Evolutionary conservation across 768 basidiomycete species (phyloP), one percentile per base, ranked within the genome.

Genomic region (Pisolithus tinctorius): DNA sequence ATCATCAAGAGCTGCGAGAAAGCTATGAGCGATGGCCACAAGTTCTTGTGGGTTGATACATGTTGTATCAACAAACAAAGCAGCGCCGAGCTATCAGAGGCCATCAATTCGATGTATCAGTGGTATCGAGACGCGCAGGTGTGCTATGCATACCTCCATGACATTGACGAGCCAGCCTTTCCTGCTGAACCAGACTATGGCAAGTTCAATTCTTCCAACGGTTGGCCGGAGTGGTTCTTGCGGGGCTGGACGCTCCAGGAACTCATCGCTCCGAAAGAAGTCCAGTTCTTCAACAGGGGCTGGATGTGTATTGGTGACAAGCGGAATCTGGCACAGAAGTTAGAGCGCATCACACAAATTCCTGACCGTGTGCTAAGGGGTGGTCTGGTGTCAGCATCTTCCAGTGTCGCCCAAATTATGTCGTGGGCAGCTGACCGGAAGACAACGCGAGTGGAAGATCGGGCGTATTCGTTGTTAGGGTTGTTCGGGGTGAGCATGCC

Each of bases 51-150:
- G 59, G 31, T 52, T 17, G 58, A 59, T 36, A 60, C 59, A 10
- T 56, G 52, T 23, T 60, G 60, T 31, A 57, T 60, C 20, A 50
- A 60, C 47, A 59, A 56, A 13, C 31, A 29, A 48, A 60, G 60
- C 43, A 60, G 59, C 38, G 41, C 60, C 2, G 60, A 60, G 23
- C 46, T 59, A 23, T 50, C 50, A 3, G 59, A 60, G 31, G 51
- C 59, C 43, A 54, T 60, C 20, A 47, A 51, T 40, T 60, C 59
- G 14, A 60, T 60, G 59, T 55, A 53, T 36, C 40, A 23, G n/a
- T 60, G 59, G 59, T 60, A 60, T 47, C 20, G 47, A 10, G 46
- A 54, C 20, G 45, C 60, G 5, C 30, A 54, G 20, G 48, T 59
- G 16, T 60, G 60, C 45, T 46, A 54, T 30, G 58, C 49, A 9